Percentiles rank a stretch among this genome's conserved stretches.
phyloP scores from a whole-genome alignment of 2,329 filamentous ascomycete species.

The Myriangium duriaei region DNA sequence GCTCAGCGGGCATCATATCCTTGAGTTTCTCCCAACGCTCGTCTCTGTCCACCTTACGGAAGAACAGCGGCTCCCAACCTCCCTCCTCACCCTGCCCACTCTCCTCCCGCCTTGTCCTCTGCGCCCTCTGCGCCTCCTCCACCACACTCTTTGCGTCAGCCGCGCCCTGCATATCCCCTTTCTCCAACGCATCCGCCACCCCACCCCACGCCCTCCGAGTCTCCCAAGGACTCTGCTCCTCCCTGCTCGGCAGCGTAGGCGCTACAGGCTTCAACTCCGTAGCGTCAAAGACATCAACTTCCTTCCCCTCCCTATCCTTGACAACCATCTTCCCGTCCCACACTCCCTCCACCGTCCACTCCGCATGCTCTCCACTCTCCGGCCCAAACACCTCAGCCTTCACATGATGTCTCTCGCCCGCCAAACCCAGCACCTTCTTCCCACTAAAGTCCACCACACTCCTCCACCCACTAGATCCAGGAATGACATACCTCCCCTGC shows the following conservation, averaged over 20 bases:
- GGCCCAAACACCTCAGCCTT: constrained; percentile 24
- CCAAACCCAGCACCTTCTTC: constrained; percentile 27
- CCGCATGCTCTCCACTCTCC: constrained; percentile 20
- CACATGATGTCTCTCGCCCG: constrained; percentile 31
- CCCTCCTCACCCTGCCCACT: constrained; percentile 24
- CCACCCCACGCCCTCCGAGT: constrained; percentile 31
- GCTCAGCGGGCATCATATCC: constrained; percentile 21
- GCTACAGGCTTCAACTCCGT: constrained; percentile 16
- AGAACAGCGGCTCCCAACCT: constrained; percentile 30
- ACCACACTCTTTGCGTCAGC: constrained; percentile 22
- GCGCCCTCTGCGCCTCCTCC: constrained; percentile 8
- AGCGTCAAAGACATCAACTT: constrained; percentile 27
- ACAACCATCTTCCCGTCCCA: constrained; percentile 31
- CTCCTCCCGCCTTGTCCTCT: constrained; percentile 14
- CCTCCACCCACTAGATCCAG: constrained; percentile 29
- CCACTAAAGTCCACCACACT: constrained; percentile 33
- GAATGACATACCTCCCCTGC: constrained; percentile 28
- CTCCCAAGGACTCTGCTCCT: constrained; percentile 34
- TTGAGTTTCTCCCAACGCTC: constrained; percentile 20
- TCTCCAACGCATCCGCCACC: constrained; percentile 27
- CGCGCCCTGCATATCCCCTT: constrained; percentile 29
- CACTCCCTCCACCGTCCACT: constrained; percentile 28
- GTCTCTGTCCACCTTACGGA: constrained; percentile 21
- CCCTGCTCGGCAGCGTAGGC: constrained; percentile 12
- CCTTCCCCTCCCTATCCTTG: constrained; percentile 22